Evolutionary conservation across 2,329 filamentous ascomycete species (phyloP), one percentile per base, ranked within the genome.

Genomic region (Ophiostoma perfectum): DNA sequence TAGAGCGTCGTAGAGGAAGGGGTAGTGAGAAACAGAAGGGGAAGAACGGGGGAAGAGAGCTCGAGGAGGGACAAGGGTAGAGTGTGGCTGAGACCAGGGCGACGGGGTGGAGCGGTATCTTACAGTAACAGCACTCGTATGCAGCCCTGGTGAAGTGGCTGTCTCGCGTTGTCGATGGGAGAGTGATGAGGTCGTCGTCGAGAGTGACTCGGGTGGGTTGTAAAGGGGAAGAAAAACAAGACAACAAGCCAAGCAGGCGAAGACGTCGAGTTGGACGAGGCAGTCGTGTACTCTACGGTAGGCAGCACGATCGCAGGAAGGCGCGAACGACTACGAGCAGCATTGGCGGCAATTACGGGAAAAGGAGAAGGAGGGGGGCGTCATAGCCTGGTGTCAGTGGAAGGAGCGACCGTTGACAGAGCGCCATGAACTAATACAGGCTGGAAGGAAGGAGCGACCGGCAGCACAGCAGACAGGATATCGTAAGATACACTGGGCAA

Each of bases 41-140:
- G 18, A 27, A 27, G 18, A 4, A 55, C 18, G 49, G 49, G 49
- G 4, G 14, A n/a, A 27, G 49, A 18, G 27, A 42, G 62, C 38
- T 39, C n/a, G 55, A 60, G 55, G 55, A 52, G 49, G 49, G 9
- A 7, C 16, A 18, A n/a, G 55, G 52, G 55, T 9, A 11, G 8
- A 60, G 27, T 39, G n/a, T 66, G 55, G 44, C 41, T 67, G 62
- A 67, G 55, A 65, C 62, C 27, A 27, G 62, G 62, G 47, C 9
- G 55, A 38, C 39, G 27, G 27, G 47, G 47, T 36, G 44, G 52
- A 12, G 5, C 36, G 60, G 45, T 39, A 27, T 18, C 36, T 42
- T 47, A 67, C 45, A 55, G 49, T 60, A 38, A 27, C 55, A 18
- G 55, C 8, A 60, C 27, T 38, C 39, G 41, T 39, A n/a, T n/a